These are phyloP conservation scores for Botrytis medusae DNA, from an alignment of 2,329 filamentous ascomycete genomes.

Conservation along the genomic window DNA sequence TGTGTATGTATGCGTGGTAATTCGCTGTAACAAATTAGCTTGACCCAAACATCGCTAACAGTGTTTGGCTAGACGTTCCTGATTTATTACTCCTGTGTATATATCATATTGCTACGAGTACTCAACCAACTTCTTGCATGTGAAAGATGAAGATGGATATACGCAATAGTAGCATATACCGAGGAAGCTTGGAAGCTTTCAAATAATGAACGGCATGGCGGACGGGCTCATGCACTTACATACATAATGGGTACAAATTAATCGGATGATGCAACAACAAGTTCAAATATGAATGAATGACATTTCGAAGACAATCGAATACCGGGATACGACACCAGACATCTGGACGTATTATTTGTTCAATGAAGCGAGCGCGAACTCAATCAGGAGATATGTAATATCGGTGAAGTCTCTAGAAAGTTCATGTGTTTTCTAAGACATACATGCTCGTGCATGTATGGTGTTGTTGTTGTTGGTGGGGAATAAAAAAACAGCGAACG, in stretches of 20 bases:
- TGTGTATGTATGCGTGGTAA: background rate
- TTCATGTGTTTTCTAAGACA: slow-evolving; percentile 9
- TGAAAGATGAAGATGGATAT: background rate
- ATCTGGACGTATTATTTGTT: background rate
- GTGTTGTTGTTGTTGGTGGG: slow-evolving; percentile 17
- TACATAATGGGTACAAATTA: background rate
- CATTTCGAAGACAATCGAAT: background rate
- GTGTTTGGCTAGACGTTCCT: background rate
- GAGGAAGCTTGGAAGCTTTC: background rate
- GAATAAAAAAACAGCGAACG: slow-evolving; percentile 2
- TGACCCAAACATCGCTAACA: background rate
- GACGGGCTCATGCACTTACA: background rate
- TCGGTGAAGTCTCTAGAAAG: slow-evolving; percentile 3
- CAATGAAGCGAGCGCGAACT: background rate
- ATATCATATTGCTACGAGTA: background rate
- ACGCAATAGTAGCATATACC: background rate
- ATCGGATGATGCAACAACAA: too few species aligned
- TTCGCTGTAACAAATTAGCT: background rate
- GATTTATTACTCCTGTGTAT: background rate
- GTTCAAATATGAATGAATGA: background rate
- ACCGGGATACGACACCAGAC: background rate
- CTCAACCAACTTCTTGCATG: background rate
- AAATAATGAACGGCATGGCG: background rate
- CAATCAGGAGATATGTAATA: slow-evolving; percentile 8
- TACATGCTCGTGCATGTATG: background rate